Evolutionary conservation across 2,329 filamentous ascomycete genomes (phyloP), one percentile per base, ranked within the genome.

Genomic region (Fusarium illudens): DNA sequence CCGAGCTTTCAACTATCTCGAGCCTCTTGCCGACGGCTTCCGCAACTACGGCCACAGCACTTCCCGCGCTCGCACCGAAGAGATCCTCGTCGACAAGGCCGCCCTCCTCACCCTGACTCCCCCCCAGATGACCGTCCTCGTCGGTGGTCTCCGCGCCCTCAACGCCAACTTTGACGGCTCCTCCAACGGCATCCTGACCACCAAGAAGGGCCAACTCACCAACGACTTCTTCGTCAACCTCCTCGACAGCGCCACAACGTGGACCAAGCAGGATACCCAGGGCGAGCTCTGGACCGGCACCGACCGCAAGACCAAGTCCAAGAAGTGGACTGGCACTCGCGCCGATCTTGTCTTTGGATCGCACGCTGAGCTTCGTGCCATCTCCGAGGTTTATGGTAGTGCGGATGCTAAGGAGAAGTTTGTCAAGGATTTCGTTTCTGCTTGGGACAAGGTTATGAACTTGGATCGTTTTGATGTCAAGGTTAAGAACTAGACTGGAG

Each of bases 211-310:
- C 39, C 79, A 87, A 71, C 83, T 94, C 72, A 92, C 88, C 75
- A 93, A 92, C 79, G 92, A 94, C 81, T 94, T 93, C 85, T 94
- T 94, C 75, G 86, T 92, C 79, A 93, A 94, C 81, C 83, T 94
- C 2, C 86, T 94, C 22, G 90, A 93, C 74, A 86, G 84, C 73
- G 81, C 79, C 77, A 91, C 86, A 7, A 82, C 79, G 20, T 94
- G 92, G 92, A 73, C 72, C 19, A 80, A 80, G 36, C 79, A 80
- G 22, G 68, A 81, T 60, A 69, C 72, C n/a, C 79, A 78, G 56
- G 76, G 79, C 32, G 90, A 93, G 71, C 58, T 84, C 52, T 93
- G 86, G 77, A 85, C 88, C 64, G 91, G 89, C 33, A 73, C 80
- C 13, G 89, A 92, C 80, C 88, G 87, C 77, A 89, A 89, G 82